A percentile compares a stretch with the other conserved stretches of the same genome.
These are phyloP conservation scores for Diplodia corticola DNA, from an alignment of 2,329 filamentous ascomycete species.

Conservation along the genomic window DNA sequence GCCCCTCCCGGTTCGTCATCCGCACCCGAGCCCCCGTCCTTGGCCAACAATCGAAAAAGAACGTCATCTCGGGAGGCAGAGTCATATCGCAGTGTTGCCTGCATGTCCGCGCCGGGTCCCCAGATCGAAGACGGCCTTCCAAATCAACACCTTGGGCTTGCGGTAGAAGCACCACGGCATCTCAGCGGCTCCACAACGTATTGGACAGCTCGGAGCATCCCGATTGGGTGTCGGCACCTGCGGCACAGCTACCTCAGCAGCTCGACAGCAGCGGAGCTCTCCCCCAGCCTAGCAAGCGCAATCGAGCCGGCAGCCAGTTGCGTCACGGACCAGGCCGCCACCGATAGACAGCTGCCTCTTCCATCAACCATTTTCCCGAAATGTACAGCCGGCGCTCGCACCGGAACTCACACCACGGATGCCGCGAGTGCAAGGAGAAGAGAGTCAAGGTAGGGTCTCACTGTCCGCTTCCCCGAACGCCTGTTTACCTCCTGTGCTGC, in stretches of 20 bases:
- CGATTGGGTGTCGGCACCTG: not conserved
- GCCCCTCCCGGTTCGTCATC: not conserved
- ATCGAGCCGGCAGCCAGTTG: not conserved
- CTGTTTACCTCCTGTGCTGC: not conserved
- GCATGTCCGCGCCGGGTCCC: not conserved
- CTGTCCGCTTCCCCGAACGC: not conserved
- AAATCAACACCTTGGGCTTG: not conserved
- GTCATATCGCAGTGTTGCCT: not conserved
- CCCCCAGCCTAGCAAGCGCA: not conserved
- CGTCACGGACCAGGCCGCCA: not conserved
- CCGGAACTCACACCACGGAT: constrained; percentile 12
- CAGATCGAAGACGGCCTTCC: not conserved
- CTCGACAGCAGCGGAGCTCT: no score
- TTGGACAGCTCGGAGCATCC: not conserved
- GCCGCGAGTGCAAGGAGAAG: constrained; percentile 12
- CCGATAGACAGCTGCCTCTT: not conserved
- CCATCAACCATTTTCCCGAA: not conserved
- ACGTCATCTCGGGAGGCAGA: not conserved
- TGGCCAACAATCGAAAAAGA: not conserved
- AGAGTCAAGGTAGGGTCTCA: not conserved
- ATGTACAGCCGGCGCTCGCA: constrained; percentile 6
- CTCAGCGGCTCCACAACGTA: not conserved
- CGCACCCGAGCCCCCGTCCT: not conserved
- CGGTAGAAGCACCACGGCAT: not conserved
- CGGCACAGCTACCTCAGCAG: not conserved